phyloP scores from a whole-genome alignment of 768 basidiomycete genomes.

The Mrakia frigida region DNA sequence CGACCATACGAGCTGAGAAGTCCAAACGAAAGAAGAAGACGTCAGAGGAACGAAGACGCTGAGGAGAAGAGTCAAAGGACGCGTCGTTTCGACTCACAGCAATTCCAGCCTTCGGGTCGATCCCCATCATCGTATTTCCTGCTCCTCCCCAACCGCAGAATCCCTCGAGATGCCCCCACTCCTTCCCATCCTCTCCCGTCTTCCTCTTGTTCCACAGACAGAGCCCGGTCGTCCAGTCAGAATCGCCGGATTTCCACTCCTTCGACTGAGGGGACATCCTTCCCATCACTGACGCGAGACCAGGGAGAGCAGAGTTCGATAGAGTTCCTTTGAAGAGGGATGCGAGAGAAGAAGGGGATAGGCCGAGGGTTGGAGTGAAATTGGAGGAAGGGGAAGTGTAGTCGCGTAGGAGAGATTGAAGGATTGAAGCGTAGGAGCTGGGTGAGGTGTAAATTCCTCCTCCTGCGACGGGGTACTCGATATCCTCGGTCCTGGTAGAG shows the following conservation, averaged over 20 bases:
- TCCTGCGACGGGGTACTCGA: conserved; percentile 41
- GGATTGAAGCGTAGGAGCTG: conserved; percentile 35
- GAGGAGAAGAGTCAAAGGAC: not conserved
- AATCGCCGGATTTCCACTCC: conserved; percentile 28
- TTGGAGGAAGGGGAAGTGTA: not conserved
- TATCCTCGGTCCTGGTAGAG: conserved; percentile 33
- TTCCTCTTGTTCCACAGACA: conserved; percentile 34
- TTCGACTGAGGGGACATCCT: conserved; percentile 25
- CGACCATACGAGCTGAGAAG: too few relatives aligned
- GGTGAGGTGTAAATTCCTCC: conserved; percentile 39
- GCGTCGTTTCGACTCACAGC: conserved; percentile 21
- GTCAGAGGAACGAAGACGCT: not conserved
- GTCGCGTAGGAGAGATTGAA: conserved; percentile 36
- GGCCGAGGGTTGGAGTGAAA: conserved; percentile 16
- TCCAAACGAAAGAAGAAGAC: not conserved
- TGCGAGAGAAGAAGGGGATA: conserved; percentile 31
- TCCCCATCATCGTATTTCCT: conserved; percentile 37
- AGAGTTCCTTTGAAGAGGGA: conserved; percentile 36
- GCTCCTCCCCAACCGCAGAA: conserved; percentile 39
- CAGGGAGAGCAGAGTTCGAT: conserved; percentile 14
- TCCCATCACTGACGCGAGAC: conserved; percentile 25
- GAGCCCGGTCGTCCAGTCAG: conserved; percentile 39
- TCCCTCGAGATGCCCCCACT: conserved; percentile 35
- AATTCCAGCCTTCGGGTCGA: conserved; percentile 36
- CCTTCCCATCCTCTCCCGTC: conserved; percentile 23